Evolutionary conservation across 352 stramenopile species (phyloP), one percentile per base, ranked within the genome.

Genomic region (Globisporangium megalacanthum): DNA sequence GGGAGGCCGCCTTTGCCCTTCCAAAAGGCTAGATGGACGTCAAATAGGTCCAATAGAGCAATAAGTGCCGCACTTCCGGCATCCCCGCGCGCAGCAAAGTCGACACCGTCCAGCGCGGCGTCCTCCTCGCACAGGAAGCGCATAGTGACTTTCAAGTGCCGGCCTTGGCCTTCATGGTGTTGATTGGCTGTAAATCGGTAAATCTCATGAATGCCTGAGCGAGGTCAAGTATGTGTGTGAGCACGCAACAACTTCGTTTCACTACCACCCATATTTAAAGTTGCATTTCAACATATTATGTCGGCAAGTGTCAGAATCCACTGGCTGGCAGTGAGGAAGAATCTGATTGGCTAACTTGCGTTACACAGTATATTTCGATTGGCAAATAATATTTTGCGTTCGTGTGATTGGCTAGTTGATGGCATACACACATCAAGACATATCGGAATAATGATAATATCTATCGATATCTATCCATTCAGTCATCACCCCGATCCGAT

Each of bases 31-130:
- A 69, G 47, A 52, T 69, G 56, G 7, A 64, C 20, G 33, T 56
- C 65, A 48, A 72, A 72, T 4, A 52, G 42, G 36, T 72, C 65
- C 61, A 69, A 62, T 6, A 72, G 19, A 3, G 55, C 44, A 9
- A 68, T 37, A 1, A 72, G 39, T 1, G 44, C 58, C 15, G 42
- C 35, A 22, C 46, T 55, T 44, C 44, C 51, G 4, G 25, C 10
- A 22, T 72, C 65, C 6, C 20, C 41, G 13, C 29, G 42, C 7
- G 68, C 45, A 15, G 54, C 35, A 3, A 44, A 20, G 8, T 56
- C 50, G 17, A 64, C 54, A 17, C 56, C 29, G 8, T 41, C 35
- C 1, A 64, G n/a, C 9, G 39, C 31, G 17, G 56, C 50, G 33
- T 50, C 15, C 36, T 66, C 47, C 33, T 66, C 51, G 22, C 9